These are phyloP conservation scores for Chaetomium globosum DNA, from an alignment of 2,329 filamentous ascomycete species.

Conservation along the genomic window DNA sequence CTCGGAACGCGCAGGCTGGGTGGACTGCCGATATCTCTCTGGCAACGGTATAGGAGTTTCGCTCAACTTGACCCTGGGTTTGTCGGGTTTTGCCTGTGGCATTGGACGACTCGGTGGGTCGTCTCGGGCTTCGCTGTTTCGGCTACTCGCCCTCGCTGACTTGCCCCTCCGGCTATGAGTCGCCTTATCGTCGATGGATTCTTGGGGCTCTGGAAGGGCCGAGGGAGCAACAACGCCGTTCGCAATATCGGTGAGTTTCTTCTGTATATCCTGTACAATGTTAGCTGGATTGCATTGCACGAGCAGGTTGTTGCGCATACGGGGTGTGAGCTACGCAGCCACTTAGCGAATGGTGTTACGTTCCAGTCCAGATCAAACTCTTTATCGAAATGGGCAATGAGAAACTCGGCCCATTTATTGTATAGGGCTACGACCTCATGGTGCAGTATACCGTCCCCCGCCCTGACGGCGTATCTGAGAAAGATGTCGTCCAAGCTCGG, in stretches of 20 bases:
- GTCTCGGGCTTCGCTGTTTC: constrained; percentile 34
- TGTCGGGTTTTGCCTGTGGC: constrained; percentile 23
- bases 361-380: constrained; percentile 49
- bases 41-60: constrained; percentile 33
- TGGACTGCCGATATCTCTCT: constrained; percentile 24
- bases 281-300: background rate
- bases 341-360: constrained; percentile 52
- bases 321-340: constrained; percentile 48
- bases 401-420: constrained; percentile 53
- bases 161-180: constrained; percentile 31
- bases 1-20: constrained; percentile 1
- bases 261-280: constrained; percentile 27
- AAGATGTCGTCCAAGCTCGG: constrained; percentile 43
- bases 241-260: constrained; percentile 25
- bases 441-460: constrained; percentile 56
- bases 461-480: constrained; percentile 53
- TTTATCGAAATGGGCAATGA: constrained; percentile 56
- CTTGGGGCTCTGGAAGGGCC: constrained; percentile 7
- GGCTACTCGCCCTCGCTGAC: constrained; percentile 35
- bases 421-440: constrained; percentile 54
- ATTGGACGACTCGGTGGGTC: constrained; percentile 36
- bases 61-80: constrained; percentile 21
- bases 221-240: constrained; percentile 14
- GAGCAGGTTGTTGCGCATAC: constrained; percentile 41
- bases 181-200: constrained; percentile 21